Conservation (phyloP, 768 basidiomycete genomes). For the Mycena pura region DNA sequence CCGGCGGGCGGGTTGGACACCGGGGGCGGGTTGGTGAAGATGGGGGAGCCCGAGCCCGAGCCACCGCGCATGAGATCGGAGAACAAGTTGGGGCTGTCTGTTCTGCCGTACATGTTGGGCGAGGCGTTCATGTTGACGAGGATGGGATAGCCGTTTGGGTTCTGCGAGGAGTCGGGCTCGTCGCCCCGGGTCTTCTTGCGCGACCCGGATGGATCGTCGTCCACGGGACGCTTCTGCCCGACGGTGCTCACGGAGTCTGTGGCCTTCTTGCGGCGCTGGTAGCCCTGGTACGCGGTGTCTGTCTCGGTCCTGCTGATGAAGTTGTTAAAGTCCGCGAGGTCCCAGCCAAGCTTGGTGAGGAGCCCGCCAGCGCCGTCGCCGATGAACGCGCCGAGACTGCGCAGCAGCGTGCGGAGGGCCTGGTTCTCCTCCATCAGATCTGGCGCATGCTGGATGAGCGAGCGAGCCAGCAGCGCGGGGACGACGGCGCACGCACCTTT, state of each 20-base stretch:
- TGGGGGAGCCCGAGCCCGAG: slow-evolving; percentile 61
- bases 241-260: slow-evolving; percentile 21
- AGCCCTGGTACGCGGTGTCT: slow-evolving; percentile 92
- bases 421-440: slow-evolving; percentile 93
- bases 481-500: slow-evolving; percentile 64
- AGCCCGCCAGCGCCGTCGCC: slow-evolving; percentile 86
- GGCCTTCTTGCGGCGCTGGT: slow-evolving; percentile 69
- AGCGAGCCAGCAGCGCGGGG: neutral
- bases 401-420: slow-evolving; percentile 78
- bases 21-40: slow-evolving; percentile 52
- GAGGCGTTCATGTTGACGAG: slow-evolving; percentile 60
- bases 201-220: slow-evolving; percentile 47
- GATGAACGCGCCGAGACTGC: slow-evolving; percentile 79
- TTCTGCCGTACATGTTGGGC: slow-evolving; percentile 53
- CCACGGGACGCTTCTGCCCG: slow-evolving; percentile 61
- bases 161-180: slow-evolving; percentile 47
- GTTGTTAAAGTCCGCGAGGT: slow-evolving; percentile 76
- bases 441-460: slow-evolving; percentile 32
- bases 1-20: slow-evolving; percentile 40
- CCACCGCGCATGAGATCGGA: slow-evolving; percentile 64
- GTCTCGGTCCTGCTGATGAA: slow-evolving; percentile 89
- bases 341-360: slow-evolving; percentile 81
- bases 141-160: slow-evolving; percentile 58
- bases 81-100: slow-evolving; percentile 57
- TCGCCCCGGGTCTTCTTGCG: slow-evolving; percentile 57